A percentile compares a stretch with the other conserved stretches of the same genome.
phyloP scores from a whole-genome alignment of 1,284 basidiomycete genomes.

The Ceratobasidium sp. region DNA sequence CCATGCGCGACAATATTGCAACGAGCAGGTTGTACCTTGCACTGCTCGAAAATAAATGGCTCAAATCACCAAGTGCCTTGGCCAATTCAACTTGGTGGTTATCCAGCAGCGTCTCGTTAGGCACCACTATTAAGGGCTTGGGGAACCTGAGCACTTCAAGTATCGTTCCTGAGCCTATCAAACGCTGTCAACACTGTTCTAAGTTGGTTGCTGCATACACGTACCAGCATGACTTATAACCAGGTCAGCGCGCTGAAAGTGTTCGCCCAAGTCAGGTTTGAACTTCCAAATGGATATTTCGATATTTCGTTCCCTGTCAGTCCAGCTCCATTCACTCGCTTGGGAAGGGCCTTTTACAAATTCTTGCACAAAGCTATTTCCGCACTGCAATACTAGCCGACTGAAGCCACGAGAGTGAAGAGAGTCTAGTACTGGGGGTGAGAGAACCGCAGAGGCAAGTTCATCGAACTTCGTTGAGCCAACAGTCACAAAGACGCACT shows the following conservation, averaged over 20 bases:
- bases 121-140: slow-evolving; percentile 86
- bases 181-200: slow-evolving; percentile 8
- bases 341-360: slow-evolving; percentile 55
- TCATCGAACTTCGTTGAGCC: slow-evolving; percentile 89
- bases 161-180: slow-evolving; percentile 92
- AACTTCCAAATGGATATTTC: slow-evolving; percentile 69
- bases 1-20: slow-evolving; percentile 27
- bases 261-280: slow-evolving; percentile 73
- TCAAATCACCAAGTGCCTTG: slow-evolving; percentile 67
- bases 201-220: slow-evolving; percentile 47
- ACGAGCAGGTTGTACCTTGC: slow-evolving; percentile 62
- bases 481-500: slow-evolving; percentile 81
- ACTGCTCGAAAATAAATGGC: slow-evolving; percentile 71
- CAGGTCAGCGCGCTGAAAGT: slow-evolving; percentile 74
- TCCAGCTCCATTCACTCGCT: slow-evolving; percentile 45
- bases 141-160: slow-evolving; percentile 82
- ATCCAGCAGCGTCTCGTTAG: slow-evolving; percentile 89
- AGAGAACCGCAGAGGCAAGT: slow-evolving; percentile 73
- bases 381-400: slow-evolving; percentile 77
- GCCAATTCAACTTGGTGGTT: slow-evolving; percentile 96
- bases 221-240: slow-evolving; percentile 94
- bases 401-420: slow-evolving; percentile 67
- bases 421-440: slow-evolving; percentile 63
- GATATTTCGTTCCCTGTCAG: slow-evolving; percentile 51
- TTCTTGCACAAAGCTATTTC: slow-evolving; percentile 56